phyloP scores from a whole-genome alignment of 345 rosid genomes.

The Eucalyptus microcorys region DNA sequence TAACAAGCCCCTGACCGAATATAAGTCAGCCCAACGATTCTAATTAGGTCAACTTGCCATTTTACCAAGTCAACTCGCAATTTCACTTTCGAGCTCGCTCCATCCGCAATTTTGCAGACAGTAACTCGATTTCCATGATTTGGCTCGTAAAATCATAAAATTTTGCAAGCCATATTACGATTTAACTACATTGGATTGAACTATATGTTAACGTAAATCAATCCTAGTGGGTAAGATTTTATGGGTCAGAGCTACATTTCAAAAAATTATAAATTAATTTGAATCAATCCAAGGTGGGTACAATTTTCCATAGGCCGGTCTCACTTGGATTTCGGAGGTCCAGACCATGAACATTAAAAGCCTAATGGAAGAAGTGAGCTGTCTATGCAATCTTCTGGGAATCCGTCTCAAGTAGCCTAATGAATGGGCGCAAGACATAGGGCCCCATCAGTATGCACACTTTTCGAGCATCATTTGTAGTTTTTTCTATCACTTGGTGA shows the following conservation, averaged over 20 bases:
- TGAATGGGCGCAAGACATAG: no score
- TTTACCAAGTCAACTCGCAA: background rate
- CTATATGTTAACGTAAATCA: background rate
- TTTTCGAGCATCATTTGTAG: no score
- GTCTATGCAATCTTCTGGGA: no score
- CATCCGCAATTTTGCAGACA: background rate
- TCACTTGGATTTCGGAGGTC: no score
- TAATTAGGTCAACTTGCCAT: background rate
- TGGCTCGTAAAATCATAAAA: background rate
- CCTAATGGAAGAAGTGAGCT: no score
- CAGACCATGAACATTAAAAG: no score
- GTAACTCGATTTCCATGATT: background rate
- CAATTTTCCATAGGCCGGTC: no score
- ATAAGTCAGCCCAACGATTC: background rate
- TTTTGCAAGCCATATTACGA: background rate
- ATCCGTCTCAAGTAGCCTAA: no score
- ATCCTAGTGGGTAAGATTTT: background rate
- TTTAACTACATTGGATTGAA: background rate
- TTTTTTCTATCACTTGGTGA: background rate
- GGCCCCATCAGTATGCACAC: no score
- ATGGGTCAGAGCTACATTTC: background rate
- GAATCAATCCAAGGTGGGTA: constrained; percentile 89
- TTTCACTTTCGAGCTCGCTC: background rate
- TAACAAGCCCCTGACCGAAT: background rate
- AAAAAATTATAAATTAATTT: constrained; percentile 22